Evolutionary conservation across 179 eudicot genomes (phyloP).

Genomic region (Carnegiea gigantea): DNA sequence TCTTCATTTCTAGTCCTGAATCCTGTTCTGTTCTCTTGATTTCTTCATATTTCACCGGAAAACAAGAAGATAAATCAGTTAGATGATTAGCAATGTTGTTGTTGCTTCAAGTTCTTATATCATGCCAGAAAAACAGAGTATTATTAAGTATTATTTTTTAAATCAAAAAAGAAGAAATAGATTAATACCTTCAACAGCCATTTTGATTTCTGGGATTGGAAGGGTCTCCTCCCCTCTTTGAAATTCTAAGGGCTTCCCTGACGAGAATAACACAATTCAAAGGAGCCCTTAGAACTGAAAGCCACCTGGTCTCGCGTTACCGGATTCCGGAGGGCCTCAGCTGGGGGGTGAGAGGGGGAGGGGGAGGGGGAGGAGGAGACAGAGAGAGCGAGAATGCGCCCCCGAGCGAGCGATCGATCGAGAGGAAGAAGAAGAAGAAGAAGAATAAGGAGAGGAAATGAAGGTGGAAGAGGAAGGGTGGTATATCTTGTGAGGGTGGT

Average conservation of each 20-base stretch:
- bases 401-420: background rate
- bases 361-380: no score
- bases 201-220: background rate
- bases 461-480: slow-evolving; percentile 25
- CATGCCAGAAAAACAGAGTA: slow-evolving; percentile 17
- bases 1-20: slow-evolving; percentile 23
- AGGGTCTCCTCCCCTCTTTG: background rate
- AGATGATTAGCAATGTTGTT: background rate
- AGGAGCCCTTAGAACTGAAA: slow-evolving; percentile 22
- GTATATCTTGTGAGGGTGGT: slow-evolving; percentile 38
- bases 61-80: background rate
- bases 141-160: no score
- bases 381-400: background rate
- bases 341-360: background rate
- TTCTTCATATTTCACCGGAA: slow-evolving; percentile 9
- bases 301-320: slow-evolving; percentile 9
- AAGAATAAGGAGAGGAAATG: slow-evolving; percentile 2
- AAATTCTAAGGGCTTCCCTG: slow-evolving; percentile 27
- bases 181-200: slow-evolving; percentile 30
- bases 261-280: background rate
- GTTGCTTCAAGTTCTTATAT: background rate
- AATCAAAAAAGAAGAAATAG: background rate
- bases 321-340: slow-evolving; percentile 12
- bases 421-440: slow-evolving; percentile 1
- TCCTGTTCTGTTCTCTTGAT: slow-evolving; percentile 16